These are phyloP conservation scores for Singerocomus rubriflavus DNA, from an alignment of 1,284 basidiomycete genomes.

Conservation along the genomic window DNA sequence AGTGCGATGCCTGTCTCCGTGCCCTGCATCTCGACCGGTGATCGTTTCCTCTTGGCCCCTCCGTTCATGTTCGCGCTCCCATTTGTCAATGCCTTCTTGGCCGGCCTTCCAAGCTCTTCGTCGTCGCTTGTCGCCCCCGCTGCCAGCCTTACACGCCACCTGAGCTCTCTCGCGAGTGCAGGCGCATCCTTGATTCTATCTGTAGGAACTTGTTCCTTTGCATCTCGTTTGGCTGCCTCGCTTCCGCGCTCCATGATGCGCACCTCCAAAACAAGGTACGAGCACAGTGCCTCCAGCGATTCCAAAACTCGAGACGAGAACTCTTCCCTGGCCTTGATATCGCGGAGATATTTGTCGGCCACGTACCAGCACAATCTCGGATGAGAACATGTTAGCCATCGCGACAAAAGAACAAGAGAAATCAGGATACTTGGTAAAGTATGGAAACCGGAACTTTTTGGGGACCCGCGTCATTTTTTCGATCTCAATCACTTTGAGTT, in stretches of 20 bases:
- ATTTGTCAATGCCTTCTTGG: slow-evolving; percentile 31
- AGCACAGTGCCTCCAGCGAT: slow-evolving; percentile 68
- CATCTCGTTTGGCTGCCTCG: slow-evolving; percentile 63
- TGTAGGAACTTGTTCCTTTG: slow-evolving; percentile 76
- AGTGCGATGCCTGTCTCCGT: slow-evolving; percentile 26
- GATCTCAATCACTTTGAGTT: slow-evolving; percentile 85
- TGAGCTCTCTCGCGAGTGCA: slow-evolving; percentile 74
- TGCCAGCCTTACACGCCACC: slow-evolving; percentile 73
- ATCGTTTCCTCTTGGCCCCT: slow-evolving; percentile 55
- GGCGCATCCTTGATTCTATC: slow-evolving; percentile 78
- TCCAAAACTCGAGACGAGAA: slow-evolving; percentile 64
- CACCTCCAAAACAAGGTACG: slow-evolving; percentile 78
- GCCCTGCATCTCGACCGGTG: slow-evolving; percentile 26
- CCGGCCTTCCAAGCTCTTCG: slow-evolving; percentile 41
- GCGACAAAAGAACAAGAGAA: slow-evolving; percentile 4
- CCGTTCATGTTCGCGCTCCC: slow-evolving; percentile 31
- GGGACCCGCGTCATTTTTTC: slow-evolving; percentile 93
- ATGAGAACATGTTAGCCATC: slow-evolving; percentile 4
- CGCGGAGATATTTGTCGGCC: slow-evolving; percentile 72
- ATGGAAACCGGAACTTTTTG: slow-evolving; percentile 91
- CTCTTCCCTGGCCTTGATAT: slow-evolving; percentile 62
- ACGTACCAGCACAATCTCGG: slow-evolving; percentile 87
- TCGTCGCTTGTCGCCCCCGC: slow-evolving; percentile 68
- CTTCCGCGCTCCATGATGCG: slow-evolving; percentile 64
- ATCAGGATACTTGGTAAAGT: slow-evolving; percentile 66